phyloP scores from a whole-genome alignment of 2,329 filamentous ascomycete species.

The Fusarium continuum region DNA sequence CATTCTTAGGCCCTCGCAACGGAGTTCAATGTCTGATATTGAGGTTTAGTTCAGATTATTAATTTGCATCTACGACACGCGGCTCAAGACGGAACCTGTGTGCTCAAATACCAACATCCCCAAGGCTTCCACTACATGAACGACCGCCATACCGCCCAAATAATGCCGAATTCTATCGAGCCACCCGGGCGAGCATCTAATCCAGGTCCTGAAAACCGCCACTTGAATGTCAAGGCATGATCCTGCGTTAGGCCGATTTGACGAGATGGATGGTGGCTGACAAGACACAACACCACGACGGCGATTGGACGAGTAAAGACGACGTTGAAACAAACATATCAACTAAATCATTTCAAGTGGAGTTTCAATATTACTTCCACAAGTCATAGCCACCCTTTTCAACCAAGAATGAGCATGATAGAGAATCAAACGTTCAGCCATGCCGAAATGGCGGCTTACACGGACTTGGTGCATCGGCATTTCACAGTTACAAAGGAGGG shows the following conservation, averaged over 20 bases:
- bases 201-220: neutral
- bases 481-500: neutral
- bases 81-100: neutral
- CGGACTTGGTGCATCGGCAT: neutral
- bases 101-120: neutral
- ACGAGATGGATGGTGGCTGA: neutral
- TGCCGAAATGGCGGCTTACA: neutral
- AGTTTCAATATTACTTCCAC: neutral
- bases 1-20: neutral
- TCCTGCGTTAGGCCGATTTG: neutral
- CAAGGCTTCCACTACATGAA: neutral
- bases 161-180: slow-evolving; percentile 3
- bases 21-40: neutral
- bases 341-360: neutral
- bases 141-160: neutral
- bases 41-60: neutral
- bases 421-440: neutral
- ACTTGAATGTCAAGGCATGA: neutral
- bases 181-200: neutral
- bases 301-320: neutral
- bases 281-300: neutral
- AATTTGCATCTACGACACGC: slow-evolving; percentile 14
- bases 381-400: neutral
- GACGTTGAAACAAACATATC: neutral
- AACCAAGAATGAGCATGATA: neutral